Evolutionary conservation across 352 stramenopile species (phyloP).

Genomic region (Blastocystis sp.): DNA sequence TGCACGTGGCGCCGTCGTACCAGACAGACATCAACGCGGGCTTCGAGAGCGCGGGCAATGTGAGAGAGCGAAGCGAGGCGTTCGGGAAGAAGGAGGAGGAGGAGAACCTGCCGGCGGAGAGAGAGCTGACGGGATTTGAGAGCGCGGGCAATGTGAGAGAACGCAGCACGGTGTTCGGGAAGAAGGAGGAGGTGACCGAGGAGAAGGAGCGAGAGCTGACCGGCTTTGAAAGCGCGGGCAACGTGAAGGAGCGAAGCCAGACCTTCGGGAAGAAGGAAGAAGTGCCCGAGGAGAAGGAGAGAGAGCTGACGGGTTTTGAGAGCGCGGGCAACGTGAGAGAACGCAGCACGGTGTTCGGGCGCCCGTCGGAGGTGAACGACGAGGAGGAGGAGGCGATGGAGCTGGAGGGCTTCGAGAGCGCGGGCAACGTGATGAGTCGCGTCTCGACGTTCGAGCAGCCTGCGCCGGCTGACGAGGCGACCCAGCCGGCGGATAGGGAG

Average conservation of each 20-base stretch:
- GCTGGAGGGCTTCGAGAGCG: background rate
- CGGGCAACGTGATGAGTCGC: too few relatives aligned
- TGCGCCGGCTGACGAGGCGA: too few relatives aligned
- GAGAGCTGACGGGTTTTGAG: background rate
- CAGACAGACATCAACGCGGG: background rate
- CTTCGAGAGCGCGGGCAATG: background rate
- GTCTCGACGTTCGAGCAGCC: too few relatives aligned
- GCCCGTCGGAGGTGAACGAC: background rate
- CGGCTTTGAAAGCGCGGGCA: background rate
- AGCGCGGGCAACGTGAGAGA: background rate
- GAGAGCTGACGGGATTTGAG: background rate
- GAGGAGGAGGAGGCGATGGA: background rate
- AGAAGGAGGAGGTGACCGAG: background rate
- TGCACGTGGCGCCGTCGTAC: background rate
- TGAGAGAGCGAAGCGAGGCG: background rate
- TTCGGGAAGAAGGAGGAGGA: background rate
- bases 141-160: background rate
- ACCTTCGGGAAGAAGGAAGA: slow-evolving; percentile 27
- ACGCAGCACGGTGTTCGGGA: background rate
- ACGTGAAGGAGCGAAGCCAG: background rate
- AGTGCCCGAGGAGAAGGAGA: background rate
- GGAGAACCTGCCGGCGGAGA: background rate
- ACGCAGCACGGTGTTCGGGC: background rate
- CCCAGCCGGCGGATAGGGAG: background rate
- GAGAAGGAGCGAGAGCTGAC: background rate